Percentiles rank a stretch among this genome's conserved stretches.
Conservation (phyloP, 306 rosid species). For the peach (Prunus persica) region Prunus_persica_NCBIv2 NC_034011.1:26484001-26484500, state of each 20-base stretch:
- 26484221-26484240: not conserved
- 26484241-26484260: not conserved
- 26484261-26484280: not conserved
- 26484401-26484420: conserved; percentile 92
- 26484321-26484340: not conserved
- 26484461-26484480: conserved; percentile 97
- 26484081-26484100: no score
- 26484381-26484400: conserved; percentile 98
- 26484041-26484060: not conserved
- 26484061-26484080: not conserved
- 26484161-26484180: no score
- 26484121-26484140: no score
- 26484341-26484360: conserved; percentile 6
- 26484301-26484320: not conserved
- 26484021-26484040: not conserved
- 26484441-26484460: conserved; percentile 64
- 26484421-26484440: conserved; percentile 91
- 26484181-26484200: no score
- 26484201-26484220: not conserved
- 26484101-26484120: no score
- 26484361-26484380: conserved; percentile 78
- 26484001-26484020: not conserved
- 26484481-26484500: conserved; percentile 98
- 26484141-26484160: no score
- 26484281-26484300: not conserved